Percentiles rank a stretch among this genome's conserved stretches.
These are phyloP conservation scores for Agaricus subrufescens DNA, from an alignment of 768 basidiomycete species.

Conservation along the genomic window DNA sequence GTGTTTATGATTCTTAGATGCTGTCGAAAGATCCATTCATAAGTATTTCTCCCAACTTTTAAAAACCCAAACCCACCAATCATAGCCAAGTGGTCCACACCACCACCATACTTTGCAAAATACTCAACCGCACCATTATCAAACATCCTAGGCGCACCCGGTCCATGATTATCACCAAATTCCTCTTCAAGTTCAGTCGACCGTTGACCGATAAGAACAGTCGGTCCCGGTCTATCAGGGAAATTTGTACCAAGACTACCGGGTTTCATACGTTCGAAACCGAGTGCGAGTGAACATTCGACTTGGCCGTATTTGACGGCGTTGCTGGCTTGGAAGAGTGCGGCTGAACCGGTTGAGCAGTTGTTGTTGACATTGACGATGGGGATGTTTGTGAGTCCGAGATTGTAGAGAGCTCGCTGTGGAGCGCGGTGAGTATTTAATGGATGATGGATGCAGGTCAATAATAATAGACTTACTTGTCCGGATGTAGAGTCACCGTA, in stretches of 20 bases:
- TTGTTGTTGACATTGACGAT: constrained; percentile 88
- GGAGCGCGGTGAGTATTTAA: neutral
- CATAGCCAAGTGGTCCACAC: constrained; percentile 62
- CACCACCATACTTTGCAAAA: constrained; percentile 67
- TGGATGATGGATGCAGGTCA: neutral
- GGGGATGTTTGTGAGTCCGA: constrained; percentile 80
- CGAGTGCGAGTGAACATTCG: constrained; percentile 77
- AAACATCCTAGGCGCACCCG: constrained; percentile 70
- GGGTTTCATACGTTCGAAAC: constrained; percentile 82
- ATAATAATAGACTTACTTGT: constrained; percentile 39
- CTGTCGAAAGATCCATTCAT: constrained; percentile 25
- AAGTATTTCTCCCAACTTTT: neutral
- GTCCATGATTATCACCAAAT: constrained; percentile 64
- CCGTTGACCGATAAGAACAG: constrained; percentile 36
- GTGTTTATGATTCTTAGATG: constrained; percentile 82
- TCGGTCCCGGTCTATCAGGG: constrained; percentile 49
- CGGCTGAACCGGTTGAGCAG: constrained; percentile 78
- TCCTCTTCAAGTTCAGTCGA: constrained; percentile 43
- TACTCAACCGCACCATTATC: constrained; percentile 75
- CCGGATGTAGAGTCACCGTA: constrained; percentile 79
- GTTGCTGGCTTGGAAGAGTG: constrained; percentile 70
- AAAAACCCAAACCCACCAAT: constrained; percentile 48
- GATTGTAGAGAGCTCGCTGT: constrained; percentile 74
- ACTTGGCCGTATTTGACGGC: constrained; percentile 64
- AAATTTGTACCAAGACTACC: constrained; percentile 69